phyloP scores from a whole-genome alignment of 164 flowering plant species.

The Macadamia tetraphylla region DNA sequence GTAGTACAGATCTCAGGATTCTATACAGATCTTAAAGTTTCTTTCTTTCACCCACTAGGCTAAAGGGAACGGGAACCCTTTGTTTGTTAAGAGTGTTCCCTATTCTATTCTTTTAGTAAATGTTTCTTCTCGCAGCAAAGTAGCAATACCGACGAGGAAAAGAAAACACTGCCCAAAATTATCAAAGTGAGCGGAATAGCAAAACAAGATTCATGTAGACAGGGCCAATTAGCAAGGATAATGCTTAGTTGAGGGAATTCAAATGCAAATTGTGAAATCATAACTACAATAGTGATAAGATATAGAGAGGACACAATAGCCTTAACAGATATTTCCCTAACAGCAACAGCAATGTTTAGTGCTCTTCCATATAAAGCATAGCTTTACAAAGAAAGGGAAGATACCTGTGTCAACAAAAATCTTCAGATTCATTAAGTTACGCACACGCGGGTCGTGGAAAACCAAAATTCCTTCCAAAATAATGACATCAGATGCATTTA shows the following conservation, averaged over 20 bases:
- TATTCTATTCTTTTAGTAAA: no score
- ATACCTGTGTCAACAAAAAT: slow-evolving; percentile 95
- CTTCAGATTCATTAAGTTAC: slow-evolving; percentile 92
- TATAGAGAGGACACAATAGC: not conserved
- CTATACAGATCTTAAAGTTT: not conserved
- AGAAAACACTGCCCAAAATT: no score
- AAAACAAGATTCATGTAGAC: no score
- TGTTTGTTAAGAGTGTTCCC: no score
- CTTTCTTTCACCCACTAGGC: no score
- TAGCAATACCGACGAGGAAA: no score
- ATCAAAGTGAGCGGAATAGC: no score
- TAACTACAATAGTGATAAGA: not conserved
- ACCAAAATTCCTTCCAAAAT: slow-evolving; percentile 93
- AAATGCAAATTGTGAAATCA: no score
- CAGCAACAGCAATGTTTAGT: not conserved
- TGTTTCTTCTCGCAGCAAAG: no score
- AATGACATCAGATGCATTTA: slow-evolving; percentile 93
- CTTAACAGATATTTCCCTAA: not conserved
- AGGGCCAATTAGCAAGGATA: no score
- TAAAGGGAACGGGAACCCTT: no score
- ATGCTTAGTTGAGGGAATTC: no score
- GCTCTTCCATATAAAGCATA: not conserved
- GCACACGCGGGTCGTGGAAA: slow-evolving; percentile 83
- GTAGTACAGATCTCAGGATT: not conserved
- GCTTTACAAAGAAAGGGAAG: not conserved